Percentiles rank a stretch among this genome's conserved stretches.
phyloP scores from a whole-genome alignment of 2,329 filamentous ascomycete species.

The Sporothrix phasma region DNA sequence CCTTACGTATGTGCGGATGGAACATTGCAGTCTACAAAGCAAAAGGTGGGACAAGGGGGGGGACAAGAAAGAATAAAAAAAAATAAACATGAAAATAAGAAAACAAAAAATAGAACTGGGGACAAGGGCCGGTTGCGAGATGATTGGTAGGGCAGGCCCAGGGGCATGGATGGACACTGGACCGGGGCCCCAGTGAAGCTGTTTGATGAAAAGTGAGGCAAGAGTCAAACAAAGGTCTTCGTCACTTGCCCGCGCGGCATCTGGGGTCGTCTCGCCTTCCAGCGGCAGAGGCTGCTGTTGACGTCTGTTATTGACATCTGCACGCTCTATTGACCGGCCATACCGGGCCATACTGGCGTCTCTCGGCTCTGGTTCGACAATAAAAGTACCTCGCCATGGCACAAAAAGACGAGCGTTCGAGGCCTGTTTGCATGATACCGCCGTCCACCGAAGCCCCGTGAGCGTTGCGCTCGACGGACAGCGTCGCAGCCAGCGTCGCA shows the following conservation, averaged over 20 bases:
- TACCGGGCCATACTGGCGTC: no score
- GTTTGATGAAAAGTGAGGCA: not conserved
- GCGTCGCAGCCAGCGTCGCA: not conserved
- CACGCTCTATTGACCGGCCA: no score
- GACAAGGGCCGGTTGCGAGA: no score
- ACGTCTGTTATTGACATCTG: no score
- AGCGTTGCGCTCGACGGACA: not conserved
- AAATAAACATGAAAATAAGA: not conserved
- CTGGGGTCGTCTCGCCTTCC: not conserved
- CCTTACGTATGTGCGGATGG: constrained; percentile 1
- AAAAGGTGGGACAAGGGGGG: not conserved
- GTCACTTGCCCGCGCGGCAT: no score
- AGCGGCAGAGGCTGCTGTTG: not conserved
- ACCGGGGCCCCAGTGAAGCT: not conserved
- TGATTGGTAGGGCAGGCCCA: not conserved
- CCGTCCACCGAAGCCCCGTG: not conserved
- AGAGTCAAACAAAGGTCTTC: not conserved
- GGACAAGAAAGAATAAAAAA: not conserved
- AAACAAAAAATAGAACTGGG: no score
- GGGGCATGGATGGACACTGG: not conserved
- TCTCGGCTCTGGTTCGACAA: not conserved
- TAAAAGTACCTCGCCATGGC: no score
- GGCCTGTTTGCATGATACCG: not conserved
- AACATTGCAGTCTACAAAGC: not conserved
- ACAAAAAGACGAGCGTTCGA: not conserved